phyloP scores from a whole-genome alignment of 495 filamentous ascomycete species.

The Talaromyces nanjingensis region DNA sequence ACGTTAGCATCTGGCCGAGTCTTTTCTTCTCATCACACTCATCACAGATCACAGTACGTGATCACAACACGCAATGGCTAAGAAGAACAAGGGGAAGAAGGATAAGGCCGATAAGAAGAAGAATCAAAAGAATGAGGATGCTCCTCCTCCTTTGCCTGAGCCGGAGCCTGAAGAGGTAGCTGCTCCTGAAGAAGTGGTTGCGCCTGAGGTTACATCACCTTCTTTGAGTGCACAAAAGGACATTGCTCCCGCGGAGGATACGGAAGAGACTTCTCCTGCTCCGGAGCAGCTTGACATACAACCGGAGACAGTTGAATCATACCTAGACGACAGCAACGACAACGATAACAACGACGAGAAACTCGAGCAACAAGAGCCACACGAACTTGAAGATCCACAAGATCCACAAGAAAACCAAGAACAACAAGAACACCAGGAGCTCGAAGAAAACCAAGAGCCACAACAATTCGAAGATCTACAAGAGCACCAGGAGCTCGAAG shows the following conservation, averaged over 20 bases:
- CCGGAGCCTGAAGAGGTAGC: background rate
- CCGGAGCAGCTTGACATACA: background rate
- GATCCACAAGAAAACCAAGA: background rate
- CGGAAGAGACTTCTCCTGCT: background rate
- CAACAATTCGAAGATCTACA: background rate
- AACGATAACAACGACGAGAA: background rate
- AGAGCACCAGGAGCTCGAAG: background rate
- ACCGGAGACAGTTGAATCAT: background rate
- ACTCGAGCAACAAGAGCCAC: background rate
- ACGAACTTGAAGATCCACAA: background rate
- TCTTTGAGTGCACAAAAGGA: background rate
- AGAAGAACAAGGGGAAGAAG: conserved; percentile 31
- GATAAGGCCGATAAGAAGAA: conserved; percentile 28
- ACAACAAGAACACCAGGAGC: background rate
- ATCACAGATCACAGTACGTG: conserved; percentile 20
- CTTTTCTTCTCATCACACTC: conserved; percentile 3
- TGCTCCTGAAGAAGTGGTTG: background rate
- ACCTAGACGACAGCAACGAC: background rate
- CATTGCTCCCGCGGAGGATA: background rate
- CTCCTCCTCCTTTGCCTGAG: background rate
- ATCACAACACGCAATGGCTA: conserved; percentile 19
- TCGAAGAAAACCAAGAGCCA: too few relatives aligned
- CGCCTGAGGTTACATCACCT: background rate
- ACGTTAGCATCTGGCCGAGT: conserved; percentile 24
- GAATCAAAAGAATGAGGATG: conserved; percentile 32